Conservation (phyloP, 2,329 filamentous ascomycete species). For the Sclerotinia minor region DNA sequence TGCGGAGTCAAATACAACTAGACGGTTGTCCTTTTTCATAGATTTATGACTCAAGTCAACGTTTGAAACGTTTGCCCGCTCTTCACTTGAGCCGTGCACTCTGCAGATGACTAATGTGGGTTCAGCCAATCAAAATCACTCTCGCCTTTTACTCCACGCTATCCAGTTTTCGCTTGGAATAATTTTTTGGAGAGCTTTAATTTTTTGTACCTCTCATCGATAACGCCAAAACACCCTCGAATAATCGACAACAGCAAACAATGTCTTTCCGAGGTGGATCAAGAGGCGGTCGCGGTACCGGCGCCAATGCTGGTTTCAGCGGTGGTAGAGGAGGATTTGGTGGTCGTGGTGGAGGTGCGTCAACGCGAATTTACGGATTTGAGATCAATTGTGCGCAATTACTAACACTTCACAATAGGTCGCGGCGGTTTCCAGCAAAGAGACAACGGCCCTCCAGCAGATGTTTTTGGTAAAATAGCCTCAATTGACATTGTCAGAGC, state of each 20-base stretch:
- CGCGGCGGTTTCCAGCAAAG: conserved; percentile 62
- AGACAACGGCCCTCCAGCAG: conserved; percentile 62
- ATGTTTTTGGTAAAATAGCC: conserved; percentile 54
- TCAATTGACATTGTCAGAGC: not conserved
- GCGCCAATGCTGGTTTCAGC: conserved; percentile 52
- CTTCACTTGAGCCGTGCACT: conserved; percentile 5
- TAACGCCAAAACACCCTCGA: conserved; percentile 44
- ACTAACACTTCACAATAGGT: conserved; percentile 46
- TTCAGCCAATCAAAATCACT: conserved; percentile 20
- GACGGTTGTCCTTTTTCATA: conserved; percentile 20
- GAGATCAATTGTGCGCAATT: conserved; percentile 23
- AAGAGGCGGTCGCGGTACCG: conserved; percentile 50
- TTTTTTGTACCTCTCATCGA: conserved; percentile 36
- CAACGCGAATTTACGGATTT: conserved; percentile 38
- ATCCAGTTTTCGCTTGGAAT: conserved; percentile 26
- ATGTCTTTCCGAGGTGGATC: conserved; percentile 58
- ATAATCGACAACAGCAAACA: conserved; percentile 28
- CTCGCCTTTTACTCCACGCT: conserved; percentile 17
- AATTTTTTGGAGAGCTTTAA: conserved; percentile 28
- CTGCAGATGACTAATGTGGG: not conserved
- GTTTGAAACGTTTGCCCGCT: conserved; percentile 12
- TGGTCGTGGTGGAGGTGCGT: conserved; percentile 46
- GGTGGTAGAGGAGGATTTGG: conserved; percentile 53
- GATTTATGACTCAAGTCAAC: conserved; percentile 22
- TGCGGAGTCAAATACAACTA: conserved; percentile 12